phyloP scores from a whole-genome alignment of 2,329 filamentous ascomycete species.

The Colletotrichum sp. region DNA sequence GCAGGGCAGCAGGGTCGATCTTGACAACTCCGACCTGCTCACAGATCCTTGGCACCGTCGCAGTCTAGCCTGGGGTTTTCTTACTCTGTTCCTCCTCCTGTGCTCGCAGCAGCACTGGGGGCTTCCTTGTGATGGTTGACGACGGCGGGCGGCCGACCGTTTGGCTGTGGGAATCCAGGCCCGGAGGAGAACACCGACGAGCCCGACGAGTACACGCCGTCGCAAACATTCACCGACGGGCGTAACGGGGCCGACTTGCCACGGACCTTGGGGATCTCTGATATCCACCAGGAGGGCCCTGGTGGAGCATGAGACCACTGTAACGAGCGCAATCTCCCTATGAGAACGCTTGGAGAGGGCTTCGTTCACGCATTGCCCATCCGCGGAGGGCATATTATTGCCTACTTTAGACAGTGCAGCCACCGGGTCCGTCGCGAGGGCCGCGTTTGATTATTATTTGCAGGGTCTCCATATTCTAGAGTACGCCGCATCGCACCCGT shows the following conservation, averaged over 20 bases:
- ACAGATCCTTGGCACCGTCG: not conserved
- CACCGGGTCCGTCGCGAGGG: not conserved
- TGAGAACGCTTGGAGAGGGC: not conserved
- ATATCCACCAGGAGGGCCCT: not conserved
- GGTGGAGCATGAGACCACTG: conserved; percentile 10
- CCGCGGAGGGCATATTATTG: not conserved
- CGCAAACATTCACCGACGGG: conserved; percentile 15
- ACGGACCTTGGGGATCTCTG: conserved; percentile 11
- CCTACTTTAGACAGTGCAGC: not conserved
- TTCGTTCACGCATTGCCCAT: not conserved
- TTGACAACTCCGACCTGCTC: not conserved
- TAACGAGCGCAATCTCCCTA: conserved; percentile 6
- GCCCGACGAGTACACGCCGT: conserved; percentile 4
- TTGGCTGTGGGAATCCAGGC: not conserved
- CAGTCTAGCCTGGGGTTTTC: not conserved
- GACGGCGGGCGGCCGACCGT: not conserved
- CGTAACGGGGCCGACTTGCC: conserved; percentile 6
- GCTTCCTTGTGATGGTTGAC: not conserved
- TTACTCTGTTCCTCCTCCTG: not conserved
- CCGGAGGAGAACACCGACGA: conserved; percentile 16
- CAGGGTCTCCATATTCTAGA: not conserved
- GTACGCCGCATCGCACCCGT: not conserved
- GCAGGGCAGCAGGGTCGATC: not conserved
- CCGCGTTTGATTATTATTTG: not conserved
- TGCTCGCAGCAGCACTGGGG: not conserved